Conservation (phyloP, 2,329 filamentous ascomycete genomes). For the Diaporthe caulivora region DNA sequence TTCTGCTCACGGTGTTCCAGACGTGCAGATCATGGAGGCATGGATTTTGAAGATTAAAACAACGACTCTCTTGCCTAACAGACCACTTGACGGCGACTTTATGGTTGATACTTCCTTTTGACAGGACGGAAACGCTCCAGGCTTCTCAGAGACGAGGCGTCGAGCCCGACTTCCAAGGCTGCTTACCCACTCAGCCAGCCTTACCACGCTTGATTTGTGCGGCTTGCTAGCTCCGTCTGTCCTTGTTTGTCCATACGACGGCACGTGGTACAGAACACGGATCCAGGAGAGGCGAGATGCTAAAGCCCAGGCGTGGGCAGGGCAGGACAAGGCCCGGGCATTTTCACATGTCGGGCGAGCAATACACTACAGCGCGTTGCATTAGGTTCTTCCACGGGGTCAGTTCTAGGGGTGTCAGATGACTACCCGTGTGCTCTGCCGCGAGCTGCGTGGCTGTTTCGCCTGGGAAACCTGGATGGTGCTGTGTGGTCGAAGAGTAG, state of each 20-base stretch:
- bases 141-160: background rate
- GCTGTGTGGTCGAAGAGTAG: background rate
- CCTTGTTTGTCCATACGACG: background rate
- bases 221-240: background rate
- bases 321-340: background rate
- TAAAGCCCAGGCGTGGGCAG: slow-evolving; percentile 1
- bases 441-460: slow-evolving; percentile 7
- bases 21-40: background rate
- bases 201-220: background rate
- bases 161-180: background rate
- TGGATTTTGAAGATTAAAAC: background rate
- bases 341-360: slow-evolving; percentile 37
- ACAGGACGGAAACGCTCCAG: background rate
- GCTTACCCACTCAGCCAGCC: background rate
- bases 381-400: background rate
- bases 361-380: background rate
- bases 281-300: background rate
- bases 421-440: slow-evolving; percentile 10
- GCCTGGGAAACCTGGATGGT: slow-evolving; percentile 3
- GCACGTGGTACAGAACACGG: background rate
- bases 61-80: background rate
- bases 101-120: no score
- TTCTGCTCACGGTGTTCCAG: background rate
- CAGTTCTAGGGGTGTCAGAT: slow-evolving; percentile 24
- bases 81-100: background rate